These are phyloP conservation scores for Leccinum cinnamomeum DNA, from an alignment of 1,284 basidiomycete species.

Conservation along the genomic window DNA sequence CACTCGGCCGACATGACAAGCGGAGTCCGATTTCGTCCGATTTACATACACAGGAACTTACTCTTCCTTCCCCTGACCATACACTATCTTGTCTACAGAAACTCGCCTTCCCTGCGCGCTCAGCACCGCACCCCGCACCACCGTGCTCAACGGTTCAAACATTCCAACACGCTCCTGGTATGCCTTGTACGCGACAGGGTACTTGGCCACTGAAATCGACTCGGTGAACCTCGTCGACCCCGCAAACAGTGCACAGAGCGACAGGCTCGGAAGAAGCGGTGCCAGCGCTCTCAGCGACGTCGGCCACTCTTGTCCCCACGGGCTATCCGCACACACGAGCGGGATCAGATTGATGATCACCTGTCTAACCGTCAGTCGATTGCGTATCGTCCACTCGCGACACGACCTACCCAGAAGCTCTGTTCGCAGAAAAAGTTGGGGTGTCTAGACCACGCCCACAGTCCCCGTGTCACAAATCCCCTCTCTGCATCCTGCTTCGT, in stretches of 20 bases:
- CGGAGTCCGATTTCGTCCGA: constrained; percentile 18
- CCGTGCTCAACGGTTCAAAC: constrained; percentile 66
- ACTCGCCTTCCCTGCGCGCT: constrained; percentile 36
- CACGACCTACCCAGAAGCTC: constrained; percentile 71
- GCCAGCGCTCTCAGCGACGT: constrained; percentile 34
- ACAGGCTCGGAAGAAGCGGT: constrained; percentile 53
- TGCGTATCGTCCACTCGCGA: background rate
- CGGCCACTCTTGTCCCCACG: constrained; percentile 32
- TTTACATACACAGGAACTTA: constrained; percentile 3
- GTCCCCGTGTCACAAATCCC: constrained; percentile 82
- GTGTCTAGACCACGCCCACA: constrained; percentile 87
- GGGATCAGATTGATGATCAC: constrained; percentile 69
- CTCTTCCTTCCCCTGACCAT: constrained; percentile 33
- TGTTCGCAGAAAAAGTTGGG: constrained; percentile 93
- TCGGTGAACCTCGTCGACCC: constrained; percentile 80
- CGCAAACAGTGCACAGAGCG: constrained; percentile 69
- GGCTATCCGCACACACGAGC: constrained; percentile 48
- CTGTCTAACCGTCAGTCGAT: constrained; percentile 37
- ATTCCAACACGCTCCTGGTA: constrained; percentile 83
- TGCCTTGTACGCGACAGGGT: constrained; percentile 66
- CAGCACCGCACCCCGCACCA: constrained; percentile 41
- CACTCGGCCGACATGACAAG: constrained; percentile 14
- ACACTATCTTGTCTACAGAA: constrained; percentile 44
- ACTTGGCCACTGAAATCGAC: constrained; percentile 75
- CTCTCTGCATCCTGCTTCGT: constrained; percentile 67